These are phyloP conservation scores for Anisodus tanguticus DNA, from an alignment of 257 asterid genomes.

Conservation along the genomic window DNA sequence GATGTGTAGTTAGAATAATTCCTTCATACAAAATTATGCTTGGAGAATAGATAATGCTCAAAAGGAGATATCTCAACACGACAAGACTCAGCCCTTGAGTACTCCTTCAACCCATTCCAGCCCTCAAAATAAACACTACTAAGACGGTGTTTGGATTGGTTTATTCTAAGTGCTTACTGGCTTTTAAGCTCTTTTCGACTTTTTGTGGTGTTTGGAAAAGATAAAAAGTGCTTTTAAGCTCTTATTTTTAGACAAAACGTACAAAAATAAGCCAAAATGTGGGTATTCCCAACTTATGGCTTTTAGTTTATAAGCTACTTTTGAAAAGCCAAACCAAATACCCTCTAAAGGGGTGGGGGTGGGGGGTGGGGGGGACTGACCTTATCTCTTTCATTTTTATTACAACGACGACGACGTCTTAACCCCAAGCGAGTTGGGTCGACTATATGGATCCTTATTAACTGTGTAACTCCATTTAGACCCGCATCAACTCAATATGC, in stretches of 20 bases:
- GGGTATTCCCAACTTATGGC: no score
- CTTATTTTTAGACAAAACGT: no score
- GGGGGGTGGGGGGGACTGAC: neutral
- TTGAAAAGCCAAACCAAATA: no score
- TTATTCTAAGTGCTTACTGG: no score
- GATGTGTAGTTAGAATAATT: neutral
- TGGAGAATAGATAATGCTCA: neutral
- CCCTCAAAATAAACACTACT: neutral
- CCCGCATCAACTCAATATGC: neutral
- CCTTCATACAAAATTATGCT: neutral
- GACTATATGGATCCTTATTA: neutral
- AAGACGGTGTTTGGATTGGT: neutral
- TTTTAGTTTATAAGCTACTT: no score
- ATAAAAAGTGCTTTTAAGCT: no score
- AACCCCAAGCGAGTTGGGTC: neutral
- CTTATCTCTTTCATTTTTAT: neutral
- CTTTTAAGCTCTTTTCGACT: no score
- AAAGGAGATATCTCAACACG: neutral
- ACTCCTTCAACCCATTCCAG: neutral
- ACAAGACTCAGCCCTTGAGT: neutral
- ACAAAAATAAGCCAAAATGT: no score
- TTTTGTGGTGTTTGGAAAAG: no score
- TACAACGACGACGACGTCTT: neutral
- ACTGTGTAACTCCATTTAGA: neutral
- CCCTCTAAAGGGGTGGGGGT: no score